These are phyloP conservation scores for Fusarium xyrophilum DNA, from an alignment of 2,329 filamentous ascomycete genomes.

Conservation along the genomic window DNA sequence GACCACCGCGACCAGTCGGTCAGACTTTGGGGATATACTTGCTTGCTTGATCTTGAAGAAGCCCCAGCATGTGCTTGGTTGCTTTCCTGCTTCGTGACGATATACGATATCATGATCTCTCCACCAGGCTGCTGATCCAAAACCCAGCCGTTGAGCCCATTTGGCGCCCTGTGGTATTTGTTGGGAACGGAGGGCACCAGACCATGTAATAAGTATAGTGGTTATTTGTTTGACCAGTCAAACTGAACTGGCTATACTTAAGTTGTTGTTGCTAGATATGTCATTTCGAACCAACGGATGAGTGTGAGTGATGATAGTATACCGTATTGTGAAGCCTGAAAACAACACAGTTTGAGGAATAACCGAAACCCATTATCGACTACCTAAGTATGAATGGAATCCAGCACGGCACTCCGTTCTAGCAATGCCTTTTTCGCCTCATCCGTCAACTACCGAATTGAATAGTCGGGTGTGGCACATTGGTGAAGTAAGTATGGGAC, in stretches of 20 bases:
- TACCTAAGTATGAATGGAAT: background rate
- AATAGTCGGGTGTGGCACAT: background rate
- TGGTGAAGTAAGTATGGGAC: background rate
- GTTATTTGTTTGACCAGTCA: background rate
- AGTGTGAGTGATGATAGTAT: background rate
- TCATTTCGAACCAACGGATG: slow-evolving; percentile 1
- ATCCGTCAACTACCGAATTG: background rate
- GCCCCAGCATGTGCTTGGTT: background rate
- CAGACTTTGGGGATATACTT: background rate
- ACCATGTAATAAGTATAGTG: background rate
- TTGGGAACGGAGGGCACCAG: background rate
- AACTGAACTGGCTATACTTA: background rate
- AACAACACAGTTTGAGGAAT: background rate
- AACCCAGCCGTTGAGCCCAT: background rate
- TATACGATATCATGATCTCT: background rate
- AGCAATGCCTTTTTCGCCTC: background rate
- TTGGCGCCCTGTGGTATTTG: background rate
- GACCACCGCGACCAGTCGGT: background rate
- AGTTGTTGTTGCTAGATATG: background rate
- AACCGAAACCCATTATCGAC: background rate
- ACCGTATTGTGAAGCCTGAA: background rate
- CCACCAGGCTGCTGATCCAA: background rate
- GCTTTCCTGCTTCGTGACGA: background rate
- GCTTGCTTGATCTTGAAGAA: slow-evolving; percentile 8
- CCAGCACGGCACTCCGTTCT: background rate